phyloP scores from a whole-genome alignment of 352 stramenopile genomes.

The Globisporangium orthogonon region DNA sequence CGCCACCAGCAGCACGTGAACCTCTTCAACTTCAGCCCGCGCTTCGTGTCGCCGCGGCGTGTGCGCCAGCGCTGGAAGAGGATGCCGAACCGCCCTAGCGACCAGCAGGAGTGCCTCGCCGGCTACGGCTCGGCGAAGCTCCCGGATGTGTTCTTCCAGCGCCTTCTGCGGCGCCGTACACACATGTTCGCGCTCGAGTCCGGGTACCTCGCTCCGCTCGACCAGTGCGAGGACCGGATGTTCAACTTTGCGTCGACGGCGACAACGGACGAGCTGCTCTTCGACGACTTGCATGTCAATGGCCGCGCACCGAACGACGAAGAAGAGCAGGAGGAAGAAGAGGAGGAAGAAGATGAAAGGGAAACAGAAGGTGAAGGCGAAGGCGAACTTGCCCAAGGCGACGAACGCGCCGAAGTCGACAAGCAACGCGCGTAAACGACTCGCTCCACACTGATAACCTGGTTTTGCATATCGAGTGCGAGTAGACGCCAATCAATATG shows the following conservation, averaged over 20 bases:
- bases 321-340: background rate
- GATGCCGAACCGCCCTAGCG: background rate
- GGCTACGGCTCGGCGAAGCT: conserved; percentile 28
- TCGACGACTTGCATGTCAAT: background rate
- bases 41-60: conserved; percentile 4
- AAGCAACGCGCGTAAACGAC: background rate
- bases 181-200: conserved; percentile 25
- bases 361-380: background rate
- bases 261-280: too few species aligned
- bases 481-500: too few species aligned
- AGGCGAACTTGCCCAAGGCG: background rate
- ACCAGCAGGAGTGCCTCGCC: conserved; percentile 31
- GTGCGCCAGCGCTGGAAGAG: conserved; percentile 6
- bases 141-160: conserved; percentile 20
- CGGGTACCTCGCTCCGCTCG: conserved; percentile 13
- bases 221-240: conserved; percentile 10
- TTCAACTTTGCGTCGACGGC: background rate
- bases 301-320: background rate
- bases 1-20: conserved; percentile 4
- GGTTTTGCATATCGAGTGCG: background rate
- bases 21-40: conserved; percentile 10
- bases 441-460: too few species aligned
- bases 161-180: conserved; percentile 26
- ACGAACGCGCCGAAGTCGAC: background rate
- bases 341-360: background rate